Conservation (phyloP, 768 basidiomycete species). For the Boletellus emodensis region DNA sequence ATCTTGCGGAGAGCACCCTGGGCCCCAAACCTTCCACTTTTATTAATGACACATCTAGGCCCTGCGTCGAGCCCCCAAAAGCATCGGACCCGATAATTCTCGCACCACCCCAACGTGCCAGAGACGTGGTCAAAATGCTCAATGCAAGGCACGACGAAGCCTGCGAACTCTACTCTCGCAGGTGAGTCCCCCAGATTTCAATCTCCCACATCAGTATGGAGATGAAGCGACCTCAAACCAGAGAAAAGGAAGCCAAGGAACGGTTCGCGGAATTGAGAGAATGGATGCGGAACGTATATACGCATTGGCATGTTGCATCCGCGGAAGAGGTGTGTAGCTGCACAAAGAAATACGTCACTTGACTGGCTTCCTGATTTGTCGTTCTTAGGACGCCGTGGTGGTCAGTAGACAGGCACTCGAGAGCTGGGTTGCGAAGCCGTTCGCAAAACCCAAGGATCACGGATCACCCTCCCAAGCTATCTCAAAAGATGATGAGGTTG, state of each 20-base stretch:
- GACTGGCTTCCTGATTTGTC: constrained; percentile 15
- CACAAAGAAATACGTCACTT: constrained; percentile 4
- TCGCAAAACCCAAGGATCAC: constrained; percentile 18
- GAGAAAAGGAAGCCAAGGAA: constrained; percentile 39
- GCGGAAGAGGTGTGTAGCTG: constrained; percentile 42
- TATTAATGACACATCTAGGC: constrained; percentile 22
- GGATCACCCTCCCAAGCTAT: constrained; percentile 17
- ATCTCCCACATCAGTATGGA: constrained; percentile 14
- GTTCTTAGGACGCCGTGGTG: constrained; percentile 49
- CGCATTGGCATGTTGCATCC: constrained; percentile 52
- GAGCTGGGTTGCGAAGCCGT: constrained; percentile 50
- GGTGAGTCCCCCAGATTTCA: constrained; percentile 35
- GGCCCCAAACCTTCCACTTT: constrained; percentile 11
- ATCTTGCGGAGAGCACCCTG: constrained; percentile 16
- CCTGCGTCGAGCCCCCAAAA: constrained; percentile 7
- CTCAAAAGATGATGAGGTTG: constrained; percentile 15
- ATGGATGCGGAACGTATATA: constrained; percentile 59
- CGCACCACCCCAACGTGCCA: constrained; percentile 52
- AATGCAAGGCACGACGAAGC: constrained; percentile 55
- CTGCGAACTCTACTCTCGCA: constrained; percentile 45
- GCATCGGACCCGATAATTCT: constrained; percentile 24
- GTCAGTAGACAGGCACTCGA: constrained; percentile 59
- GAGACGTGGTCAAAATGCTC: constrained; percentile 47
- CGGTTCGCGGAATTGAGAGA: constrained; percentile 49
- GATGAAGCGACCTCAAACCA: constrained; percentile 24